Conservation (phyloP, 164 flowering plant species). For the Piper betle region DNA sequence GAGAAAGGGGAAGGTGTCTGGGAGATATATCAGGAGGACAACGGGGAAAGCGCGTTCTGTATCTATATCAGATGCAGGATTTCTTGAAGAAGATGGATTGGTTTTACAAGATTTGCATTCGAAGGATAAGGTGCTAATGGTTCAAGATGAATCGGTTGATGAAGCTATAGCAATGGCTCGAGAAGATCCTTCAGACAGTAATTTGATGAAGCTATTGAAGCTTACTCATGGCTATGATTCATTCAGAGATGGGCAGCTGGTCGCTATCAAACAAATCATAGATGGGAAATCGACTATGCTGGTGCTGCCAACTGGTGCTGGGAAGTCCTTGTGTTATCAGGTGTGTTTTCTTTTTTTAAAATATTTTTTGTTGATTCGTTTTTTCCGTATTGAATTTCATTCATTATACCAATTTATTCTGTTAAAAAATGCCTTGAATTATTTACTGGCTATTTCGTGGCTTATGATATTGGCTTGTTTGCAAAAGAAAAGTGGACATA, state of each 20-base stretch:
- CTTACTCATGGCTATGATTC: conserved; percentile 63
- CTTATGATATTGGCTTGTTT: too few relatives aligned
- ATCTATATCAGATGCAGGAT: conserved; percentile 16
- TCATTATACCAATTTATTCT: too few relatives aligned
- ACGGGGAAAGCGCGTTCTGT: conserved; percentile 17
- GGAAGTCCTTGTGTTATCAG: conserved; percentile 91
- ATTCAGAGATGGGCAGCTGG: conserved; percentile 79
- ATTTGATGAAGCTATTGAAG: conserved; percentile 55
- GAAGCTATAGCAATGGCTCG: conserved; percentile 39
- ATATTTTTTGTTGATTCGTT: background rate
- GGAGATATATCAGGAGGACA: conserved; percentile 20
- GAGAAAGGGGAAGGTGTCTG: conserved; percentile 4
- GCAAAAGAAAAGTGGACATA: too few relatives aligned
- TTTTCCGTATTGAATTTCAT: background rate
- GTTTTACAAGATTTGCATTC: conserved; percentile 16
- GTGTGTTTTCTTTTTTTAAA: background rate
- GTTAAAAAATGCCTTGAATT: too few relatives aligned
- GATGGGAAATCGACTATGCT: conserved; percentile 66
- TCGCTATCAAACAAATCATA: conserved; percentile 71
- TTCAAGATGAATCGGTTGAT: conserved; percentile 21
- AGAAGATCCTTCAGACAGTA: conserved; percentile 58
- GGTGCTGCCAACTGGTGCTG: conserved; percentile 91
- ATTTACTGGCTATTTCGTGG: too few relatives aligned
- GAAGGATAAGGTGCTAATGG: conserved; percentile 5
- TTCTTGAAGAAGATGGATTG: conserved; percentile 39